phyloP scores from a whole-genome alignment of 257 asterid genomes.

The Nicotiana obtusifolia region DNA sequence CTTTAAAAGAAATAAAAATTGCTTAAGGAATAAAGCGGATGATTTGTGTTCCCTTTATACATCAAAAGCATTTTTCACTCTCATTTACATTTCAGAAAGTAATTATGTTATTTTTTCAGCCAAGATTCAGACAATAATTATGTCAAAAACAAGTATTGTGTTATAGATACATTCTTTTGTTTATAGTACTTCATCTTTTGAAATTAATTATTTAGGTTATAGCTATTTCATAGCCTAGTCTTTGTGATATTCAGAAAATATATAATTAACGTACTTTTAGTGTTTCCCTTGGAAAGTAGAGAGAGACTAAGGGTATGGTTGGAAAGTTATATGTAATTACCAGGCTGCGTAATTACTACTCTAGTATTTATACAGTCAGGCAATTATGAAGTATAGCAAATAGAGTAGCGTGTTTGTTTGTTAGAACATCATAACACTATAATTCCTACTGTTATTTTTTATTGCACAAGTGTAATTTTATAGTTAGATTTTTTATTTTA shows the following conservation, averaged over 20 bases:
- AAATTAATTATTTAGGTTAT: not conserved
- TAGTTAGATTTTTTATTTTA: too few species aligned
- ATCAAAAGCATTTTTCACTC: not conserved
- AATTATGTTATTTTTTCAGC: not conserved
- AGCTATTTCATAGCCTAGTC: not conserved
- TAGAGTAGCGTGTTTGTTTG: too few species aligned
- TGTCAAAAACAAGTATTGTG: too few species aligned
- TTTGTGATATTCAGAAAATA: not conserved
- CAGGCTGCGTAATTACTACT: too few species aligned
- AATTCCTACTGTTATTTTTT: too few species aligned
- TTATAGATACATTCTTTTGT: not conserved
- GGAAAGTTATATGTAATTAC: too few species aligned
- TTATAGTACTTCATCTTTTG: not conserved
- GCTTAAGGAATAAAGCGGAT: conserved; percentile 7
- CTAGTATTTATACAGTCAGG: too few species aligned
- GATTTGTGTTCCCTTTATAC: not conserved
- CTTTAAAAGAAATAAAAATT: not conserved
- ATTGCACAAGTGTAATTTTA: too few species aligned
- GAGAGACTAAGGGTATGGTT: too few species aligned
- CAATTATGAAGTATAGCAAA: too few species aligned
- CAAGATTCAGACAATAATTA: not conserved
- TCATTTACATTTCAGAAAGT: not conserved
- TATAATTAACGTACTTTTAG: not conserved
- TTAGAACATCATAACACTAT: too few species aligned
- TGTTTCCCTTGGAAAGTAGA: not conserved